Evolutionary conservation across 306 rosid species (phyloP), one percentile per base, ranked within the genome.

Genomic region (Benincasa hispida): DNA sequence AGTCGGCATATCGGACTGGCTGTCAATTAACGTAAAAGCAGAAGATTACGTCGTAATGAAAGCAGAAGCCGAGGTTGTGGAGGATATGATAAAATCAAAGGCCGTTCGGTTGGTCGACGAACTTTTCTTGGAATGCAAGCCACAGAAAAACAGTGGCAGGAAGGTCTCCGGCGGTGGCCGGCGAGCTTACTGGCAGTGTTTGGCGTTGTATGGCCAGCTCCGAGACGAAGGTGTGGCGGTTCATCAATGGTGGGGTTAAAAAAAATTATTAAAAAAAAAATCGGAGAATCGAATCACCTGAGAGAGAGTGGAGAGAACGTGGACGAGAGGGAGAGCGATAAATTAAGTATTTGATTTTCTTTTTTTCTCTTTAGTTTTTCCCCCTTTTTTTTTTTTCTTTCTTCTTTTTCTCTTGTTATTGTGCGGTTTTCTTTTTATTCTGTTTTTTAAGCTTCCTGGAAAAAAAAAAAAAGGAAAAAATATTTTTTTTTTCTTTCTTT

Each of bases 41-140:
- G 94, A 89, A 22, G 98, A 92, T 77, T 90, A 85, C 72, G 96
- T 92, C 25, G 98, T 92, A 77, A 91, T 92, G 98, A 92, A 90
- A 72, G 94, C 92, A 0, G 91, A 92, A 70, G 91, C 94, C 0
- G 94, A 92, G 45, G 87, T 83, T 21, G 98, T 92, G 74, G 94
- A 90, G 62, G 98, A 92, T n/a, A 84, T 90, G 87, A 73, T 90
- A 82, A 84, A 74, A 68, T 80, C 83, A 5, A 82, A 81, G 24
- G 80, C 85, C 1, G 86, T 89, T 6, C 74, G 78, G 54, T 77
- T 92, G 25, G 90, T 92, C 48, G 96, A 90, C 58, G 96, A 92
- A 82, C 94, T 92, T 61, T 92, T 92, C 94, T 83, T 92, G 87
- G 94, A 89, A 12, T 92, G 96, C 88, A 89, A 87, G 82, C 90